Conservation (phyloP, 2,329 filamentous ascomycete genomes). For the Aureobasidium sp. region DNA sequence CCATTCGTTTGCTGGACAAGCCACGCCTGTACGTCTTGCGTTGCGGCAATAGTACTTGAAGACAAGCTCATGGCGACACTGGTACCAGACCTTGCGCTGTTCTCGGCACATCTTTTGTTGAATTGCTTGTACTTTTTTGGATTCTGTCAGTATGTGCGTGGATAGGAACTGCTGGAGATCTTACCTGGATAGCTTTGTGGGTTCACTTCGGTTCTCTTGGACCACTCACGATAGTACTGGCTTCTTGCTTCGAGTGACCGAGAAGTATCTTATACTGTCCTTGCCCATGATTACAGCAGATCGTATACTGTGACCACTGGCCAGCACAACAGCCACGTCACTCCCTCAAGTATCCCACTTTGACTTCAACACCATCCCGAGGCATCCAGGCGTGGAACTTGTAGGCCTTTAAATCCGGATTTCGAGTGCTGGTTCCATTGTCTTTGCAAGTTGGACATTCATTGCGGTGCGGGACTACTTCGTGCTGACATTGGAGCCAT, state of each 20-base stretch:
- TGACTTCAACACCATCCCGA: not conserved
- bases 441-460: constrained; percentile 11
- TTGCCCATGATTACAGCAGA: not conserved
- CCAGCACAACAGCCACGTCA: not conserved
- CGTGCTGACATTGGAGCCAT: constrained; percentile 10
- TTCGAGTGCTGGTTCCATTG: constrained; percentile 6
- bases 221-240: not conserved
- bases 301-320: not conserved
- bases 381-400: constrained; percentile 11
- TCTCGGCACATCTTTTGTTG: not conserved
- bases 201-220: not conserved
- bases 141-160: not conserved
- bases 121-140: not conserved
- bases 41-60: not conserved
- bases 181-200: not conserved
- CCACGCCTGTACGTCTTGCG: not conserved
- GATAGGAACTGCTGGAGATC: not conserved
- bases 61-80: not conserved
- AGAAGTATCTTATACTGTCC: not conserved
- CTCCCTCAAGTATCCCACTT: constrained; percentile 1
- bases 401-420: constrained; percentile 5
- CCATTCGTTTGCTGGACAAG: not conserved
- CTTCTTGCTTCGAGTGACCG: not conserved
- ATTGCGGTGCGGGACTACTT: constrained; percentile 5
- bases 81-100: constrained; percentile 4